Evolutionary conservation across 208 protist species (phyloP).

Genomic region (Naegleria lovaniensis): DNA sequence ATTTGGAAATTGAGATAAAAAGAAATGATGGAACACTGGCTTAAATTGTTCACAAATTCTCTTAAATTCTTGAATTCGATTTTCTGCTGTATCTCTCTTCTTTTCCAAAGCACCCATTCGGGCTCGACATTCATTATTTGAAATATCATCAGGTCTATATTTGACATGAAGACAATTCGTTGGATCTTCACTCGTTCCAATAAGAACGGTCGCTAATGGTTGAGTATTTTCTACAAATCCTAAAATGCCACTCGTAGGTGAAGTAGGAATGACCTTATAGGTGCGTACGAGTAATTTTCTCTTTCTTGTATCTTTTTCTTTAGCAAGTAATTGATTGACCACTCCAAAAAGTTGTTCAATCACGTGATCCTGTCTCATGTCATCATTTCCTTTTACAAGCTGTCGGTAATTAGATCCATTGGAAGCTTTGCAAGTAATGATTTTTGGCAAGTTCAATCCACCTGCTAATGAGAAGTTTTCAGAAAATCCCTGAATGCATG

Average conservation of each 20-base stretch:
- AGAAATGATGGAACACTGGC: slow-evolving; percentile 88
- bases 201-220: slow-evolving; percentile 74
- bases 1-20: slow-evolving; percentile 72
- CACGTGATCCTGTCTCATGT: slow-evolving; percentile 88
- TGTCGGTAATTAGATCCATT: slow-evolving; percentile 73
- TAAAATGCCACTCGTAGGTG: slow-evolving; percentile 73
- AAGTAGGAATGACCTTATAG: slow-evolving; percentile 85
- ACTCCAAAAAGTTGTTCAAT: slow-evolving; percentile 86
- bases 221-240: slow-evolving; percentile 82
- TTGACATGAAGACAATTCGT: slow-evolving; percentile 56
- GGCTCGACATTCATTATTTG: not conserved
- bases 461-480: slow-evolving; percentile 64
- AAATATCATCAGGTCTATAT: slow-evolving; percentile 69
- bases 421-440: slow-evolving; percentile 65
- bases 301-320: slow-evolving; percentile 30
- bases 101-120: not conserved
- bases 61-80: slow-evolving; percentile 47
- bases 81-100: slow-evolving; percentile 46
- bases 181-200: slow-evolving; percentile 41
- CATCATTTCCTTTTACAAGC: slow-evolving; percentile 67
- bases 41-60: slow-evolving; percentile 70
- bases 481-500: slow-evolving; percentile 46
- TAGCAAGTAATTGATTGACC: slow-evolving; percentile 66
- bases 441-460: slow-evolving; percentile 89
- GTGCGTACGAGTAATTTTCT: slow-evolving; percentile 65